Evolutionary conservation across 1,284 basidiomycete genomes (phyloP), one percentile per base, ranked within the genome.

Genomic region (Cystobasidium pallidum): DNA sequence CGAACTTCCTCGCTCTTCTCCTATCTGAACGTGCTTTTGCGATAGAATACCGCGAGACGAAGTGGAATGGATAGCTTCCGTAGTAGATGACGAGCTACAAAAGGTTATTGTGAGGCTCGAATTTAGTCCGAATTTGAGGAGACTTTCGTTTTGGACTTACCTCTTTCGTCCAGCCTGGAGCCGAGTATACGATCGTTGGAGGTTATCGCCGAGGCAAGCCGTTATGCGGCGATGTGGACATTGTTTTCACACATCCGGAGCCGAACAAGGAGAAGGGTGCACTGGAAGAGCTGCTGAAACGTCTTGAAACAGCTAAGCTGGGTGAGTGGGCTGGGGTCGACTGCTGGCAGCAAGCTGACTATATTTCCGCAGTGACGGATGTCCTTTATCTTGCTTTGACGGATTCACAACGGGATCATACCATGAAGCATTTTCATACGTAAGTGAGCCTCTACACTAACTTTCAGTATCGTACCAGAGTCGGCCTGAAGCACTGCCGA

Each of bases 201-300:
- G 91, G 91, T 2, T 90, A 91, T 79, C 85, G 91, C 49, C 82
- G 91, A 67, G 91, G 91, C 4, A 92, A 92, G 79, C 77, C 78
- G 0, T 80, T 85, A 68, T 89, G 87, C 78, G 90, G 88, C 75
- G 91, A 92, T 77, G 86, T 91, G 28, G 91, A 92, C 77, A 88
- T 92, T 68, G 84, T 92, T 4, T 88, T 91, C 76, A 89, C 88
- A 26, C 89, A 91, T 78, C 82, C 84, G 0, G 83, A 88, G 43
- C 28, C 24, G 30, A 64, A 49, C 34, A 62, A 63, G 36, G 70
- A 74, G 51, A 66, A 67, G 24, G 51, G 61, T 39, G 39, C 61
- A 19, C 51, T 75, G 34, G 43, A 68, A 24, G 54, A 63, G 39
- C 17, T 75, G 32, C 26, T 73, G 26, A 54, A 68, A 15, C 13